A percentile compares a stretch with the other conserved stretches of the same genome.
Evolutionary conservation across 164 flowering plant species (phyloP).

Genomic region (Cinnamomum micranthum): DNA sequence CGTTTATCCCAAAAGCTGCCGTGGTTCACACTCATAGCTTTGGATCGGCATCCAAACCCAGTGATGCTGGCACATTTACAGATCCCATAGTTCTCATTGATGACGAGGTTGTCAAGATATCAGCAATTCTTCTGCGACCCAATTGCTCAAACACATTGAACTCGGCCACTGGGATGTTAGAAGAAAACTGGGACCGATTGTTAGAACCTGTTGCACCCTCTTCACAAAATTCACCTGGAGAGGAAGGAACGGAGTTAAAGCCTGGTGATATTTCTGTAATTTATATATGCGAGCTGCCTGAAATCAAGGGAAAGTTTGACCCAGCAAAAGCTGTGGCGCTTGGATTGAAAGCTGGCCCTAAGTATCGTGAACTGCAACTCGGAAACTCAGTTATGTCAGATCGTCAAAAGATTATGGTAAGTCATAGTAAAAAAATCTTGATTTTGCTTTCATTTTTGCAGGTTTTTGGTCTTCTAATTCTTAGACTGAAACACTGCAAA

Average conservation of each 20-base stretch:
- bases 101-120: conserved; percentile 83
- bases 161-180: not conserved
- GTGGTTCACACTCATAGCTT: conserved; percentile 85
- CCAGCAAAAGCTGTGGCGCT: conserved; percentile 75
- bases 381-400: conserved; percentile 89
- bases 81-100: conserved; percentile 65
- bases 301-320: conserved; percentile 87
- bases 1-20: conserved; percentile 88
- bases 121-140: conserved; percentile 72
- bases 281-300: conserved; percentile 88
- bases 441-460: not conserved
- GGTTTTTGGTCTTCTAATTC: too few relatives aligned
- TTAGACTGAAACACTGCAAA: too few relatives aligned
- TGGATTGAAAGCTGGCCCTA: conserved; percentile 86
- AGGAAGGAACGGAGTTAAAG: conserved; percentile 22
- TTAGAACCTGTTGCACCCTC: conserved; percentile 4
- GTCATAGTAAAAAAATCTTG: conserved; percentile 8
- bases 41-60: conserved; percentile 42
- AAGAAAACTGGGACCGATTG: conserved; percentile 10
- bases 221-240: conserved; percentile 11
- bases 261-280: conserved; percentile 86
- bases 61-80: conserved; percentile 21
- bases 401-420: conserved; percentile 58
- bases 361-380: conserved; percentile 74
- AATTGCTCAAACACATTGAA: conserved; percentile 10